These are phyloP conservation scores for Prunus padus DNA, from an alignment of 306 rosid genomes.

Conservation along the genomic window DNA sequence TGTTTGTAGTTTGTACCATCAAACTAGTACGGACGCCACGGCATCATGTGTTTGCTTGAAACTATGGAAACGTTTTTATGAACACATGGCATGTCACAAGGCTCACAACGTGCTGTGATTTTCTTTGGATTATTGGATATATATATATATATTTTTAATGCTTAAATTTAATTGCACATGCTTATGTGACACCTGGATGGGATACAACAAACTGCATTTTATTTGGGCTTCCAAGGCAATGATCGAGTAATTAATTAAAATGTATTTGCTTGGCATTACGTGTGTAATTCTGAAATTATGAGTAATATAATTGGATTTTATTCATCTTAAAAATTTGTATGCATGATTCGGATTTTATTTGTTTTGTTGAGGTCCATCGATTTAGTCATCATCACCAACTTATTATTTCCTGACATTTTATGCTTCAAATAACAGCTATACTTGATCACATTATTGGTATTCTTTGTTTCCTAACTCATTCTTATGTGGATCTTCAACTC, in stretches of 20 bases:
- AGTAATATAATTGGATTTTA: background rate
- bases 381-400: background rate
- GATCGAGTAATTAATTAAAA: constrained; percentile 1
- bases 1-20: constrained; percentile 8
- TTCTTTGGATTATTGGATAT: constrained; percentile 13
- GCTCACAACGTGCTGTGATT: constrained; percentile 22
- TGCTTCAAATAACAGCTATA: constrained; percentile 6
- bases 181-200: constrained; percentile 22
- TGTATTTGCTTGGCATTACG: background rate
- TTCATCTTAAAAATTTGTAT: background rate
- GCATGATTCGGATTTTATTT: background rate
- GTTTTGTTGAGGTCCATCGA: background rate
- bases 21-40: constrained; percentile 18
- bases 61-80: background rate
- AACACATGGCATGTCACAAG: constrained; percentile 16
- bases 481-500: background rate
- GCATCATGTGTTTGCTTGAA: constrained; percentile 4
- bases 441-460: background rate
- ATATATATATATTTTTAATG: background rate
- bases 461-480: background rate
- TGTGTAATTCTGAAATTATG: background rate
- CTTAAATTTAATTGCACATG: constrained; percentile 30
- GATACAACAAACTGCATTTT: constrained; percentile 14
- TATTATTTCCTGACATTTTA: background rate
- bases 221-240: background rate